phyloP scores from a whole-genome alignment of 352 stramenopile species.

The Globisporangium irregulare region DNA sequence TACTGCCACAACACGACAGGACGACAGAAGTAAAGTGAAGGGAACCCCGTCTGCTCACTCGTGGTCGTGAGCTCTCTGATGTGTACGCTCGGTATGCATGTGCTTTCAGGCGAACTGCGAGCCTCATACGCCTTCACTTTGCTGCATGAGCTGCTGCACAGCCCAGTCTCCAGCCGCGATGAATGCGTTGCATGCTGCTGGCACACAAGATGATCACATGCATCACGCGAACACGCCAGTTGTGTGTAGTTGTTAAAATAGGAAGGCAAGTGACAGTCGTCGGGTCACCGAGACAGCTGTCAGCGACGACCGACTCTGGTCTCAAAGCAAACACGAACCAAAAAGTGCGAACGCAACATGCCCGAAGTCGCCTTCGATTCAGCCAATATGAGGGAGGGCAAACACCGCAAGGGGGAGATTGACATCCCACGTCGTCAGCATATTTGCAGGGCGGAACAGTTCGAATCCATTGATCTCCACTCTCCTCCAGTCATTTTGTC shows the following conservation, averaged over 20 bases:
- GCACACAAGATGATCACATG: not conserved
- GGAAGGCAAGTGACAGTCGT: not conserved
- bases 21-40: not conserved
- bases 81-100: no score
- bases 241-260: not conserved
- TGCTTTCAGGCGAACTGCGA: not conserved
- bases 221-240: not conserved
- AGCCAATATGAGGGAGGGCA: not conserved
- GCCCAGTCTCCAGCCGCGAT: not conserved
- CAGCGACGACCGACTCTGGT: not conserved
- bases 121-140: not conserved
- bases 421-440: conserved; percentile 2
- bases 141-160: not conserved
- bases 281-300: not conserved
- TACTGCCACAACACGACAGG: conserved; percentile 2
- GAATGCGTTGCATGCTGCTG: not conserved
- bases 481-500: conserved; percentile 9
- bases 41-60: not conserved
- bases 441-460: not conserved
- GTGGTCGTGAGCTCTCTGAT: no score
- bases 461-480: conserved; percentile 1
- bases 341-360: not conserved
- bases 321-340: not conserved
- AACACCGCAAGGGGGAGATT: not conserved
- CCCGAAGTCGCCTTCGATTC: not conserved